A percentile compares a stretch with the other conserved stretches of the same genome.
Evolutionary conservation across 2,329 filamentous ascomycete genomes (phyloP).

Genomic region (Ceratocystis alfenasii): DNA sequence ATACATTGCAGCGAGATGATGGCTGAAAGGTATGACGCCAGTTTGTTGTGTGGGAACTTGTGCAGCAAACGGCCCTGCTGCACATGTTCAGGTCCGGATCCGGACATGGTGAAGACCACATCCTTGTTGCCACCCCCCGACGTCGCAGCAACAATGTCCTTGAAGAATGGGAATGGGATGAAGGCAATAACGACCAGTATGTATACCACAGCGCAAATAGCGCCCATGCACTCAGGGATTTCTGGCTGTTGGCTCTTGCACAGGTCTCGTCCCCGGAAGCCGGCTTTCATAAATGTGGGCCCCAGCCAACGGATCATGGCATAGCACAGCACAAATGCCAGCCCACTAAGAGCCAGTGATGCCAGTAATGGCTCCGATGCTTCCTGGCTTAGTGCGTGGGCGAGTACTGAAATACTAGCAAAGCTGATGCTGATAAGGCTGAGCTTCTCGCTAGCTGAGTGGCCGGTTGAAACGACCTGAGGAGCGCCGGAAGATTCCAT

Average conservation of each 20-base stretch:
- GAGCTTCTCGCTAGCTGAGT: constrained; percentile 43
- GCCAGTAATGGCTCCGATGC: constrained; percentile 73
- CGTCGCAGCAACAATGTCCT: constrained; percentile 90
- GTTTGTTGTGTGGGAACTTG: constrained; percentile 89
- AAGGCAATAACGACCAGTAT: constrained; percentile 80
- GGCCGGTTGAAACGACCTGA: constrained; percentile 28
- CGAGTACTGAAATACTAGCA: constrained; percentile 60
- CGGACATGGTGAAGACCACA: constrained; percentile 55
- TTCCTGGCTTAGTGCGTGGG: constrained; percentile 68
- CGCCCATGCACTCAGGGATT: constrained; percentile 93
- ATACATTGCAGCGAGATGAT: constrained; percentile 86
- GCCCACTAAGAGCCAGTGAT: constrained; percentile 71
- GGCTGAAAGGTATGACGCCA: constrained; percentile 88
- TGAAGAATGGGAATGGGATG: constrained; percentile 95
- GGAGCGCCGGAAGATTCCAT: neutral
- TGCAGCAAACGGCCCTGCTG: constrained; percentile 79
- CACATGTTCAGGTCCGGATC: constrained; percentile 36
- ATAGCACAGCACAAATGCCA: constrained; percentile 73
- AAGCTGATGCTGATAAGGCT: constrained; percentile 50
- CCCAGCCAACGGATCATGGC: constrained; percentile 89
- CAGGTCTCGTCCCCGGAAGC: constrained; percentile 81
- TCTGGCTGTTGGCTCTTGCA: constrained; percentile 57
- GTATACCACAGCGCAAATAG: constrained; percentile 84
- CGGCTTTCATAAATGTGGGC: constrained; percentile 73
- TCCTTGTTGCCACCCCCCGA: constrained; percentile 88